phyloP scores from a whole-genome alignment of 2,329 filamentous ascomycete genomes.

The Mollisiaceae sp. region DNA sequence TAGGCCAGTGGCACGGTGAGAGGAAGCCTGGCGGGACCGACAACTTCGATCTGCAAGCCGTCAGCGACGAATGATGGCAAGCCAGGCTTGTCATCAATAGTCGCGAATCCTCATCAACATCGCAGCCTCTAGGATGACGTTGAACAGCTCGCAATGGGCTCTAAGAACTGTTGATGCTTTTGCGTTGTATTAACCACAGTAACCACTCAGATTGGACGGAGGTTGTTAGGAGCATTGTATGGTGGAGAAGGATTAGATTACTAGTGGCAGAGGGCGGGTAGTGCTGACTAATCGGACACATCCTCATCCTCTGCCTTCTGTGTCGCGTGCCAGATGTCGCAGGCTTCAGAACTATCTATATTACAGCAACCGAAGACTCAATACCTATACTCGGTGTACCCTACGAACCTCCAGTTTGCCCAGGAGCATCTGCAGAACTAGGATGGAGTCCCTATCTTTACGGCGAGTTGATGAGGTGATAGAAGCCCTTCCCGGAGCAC shows the following conservation, averaged over 20 bases:
- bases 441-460: neutral
- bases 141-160: neutral
- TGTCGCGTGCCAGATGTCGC: neutral
- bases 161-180: neutral
- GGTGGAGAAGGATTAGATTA: neutral
- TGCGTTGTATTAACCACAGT: neutral
- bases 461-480: neutral
- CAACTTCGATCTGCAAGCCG: neutral
- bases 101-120: neutral
- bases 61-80: neutral
- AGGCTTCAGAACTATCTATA: too few species aligned
- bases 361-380: neutral
- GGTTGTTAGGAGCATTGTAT: neutral
- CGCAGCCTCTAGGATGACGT: neutral
- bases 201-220: neutral
- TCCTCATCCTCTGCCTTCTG: neutral
- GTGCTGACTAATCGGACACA: neutral
- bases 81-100: neutral
- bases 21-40: neutral
- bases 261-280: neutral
- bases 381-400: neutral
- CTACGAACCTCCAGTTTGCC: neutral
- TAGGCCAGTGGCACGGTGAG: constrained; percentile 5
- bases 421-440: neutral
- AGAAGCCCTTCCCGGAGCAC: neutral